Evolutionary conservation across 352 stramenopile genomes (phyloP).

Genomic region (Paralagenidium karlingii): DNA sequence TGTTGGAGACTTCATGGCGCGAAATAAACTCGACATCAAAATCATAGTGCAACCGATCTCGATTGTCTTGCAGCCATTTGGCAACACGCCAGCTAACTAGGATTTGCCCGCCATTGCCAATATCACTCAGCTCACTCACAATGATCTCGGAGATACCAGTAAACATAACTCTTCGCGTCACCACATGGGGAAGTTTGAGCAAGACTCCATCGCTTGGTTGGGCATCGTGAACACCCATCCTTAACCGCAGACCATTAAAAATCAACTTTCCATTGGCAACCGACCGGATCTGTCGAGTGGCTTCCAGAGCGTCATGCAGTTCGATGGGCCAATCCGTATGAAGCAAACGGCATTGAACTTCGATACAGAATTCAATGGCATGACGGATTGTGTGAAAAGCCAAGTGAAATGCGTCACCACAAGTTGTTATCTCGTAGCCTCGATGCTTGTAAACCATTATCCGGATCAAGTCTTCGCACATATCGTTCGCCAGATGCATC

Average conservation of each 20-base stretch:
- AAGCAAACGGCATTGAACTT: conserved; percentile 32
- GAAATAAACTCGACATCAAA: conserved; percentile 17
- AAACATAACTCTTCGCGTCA: conserved; percentile 35
- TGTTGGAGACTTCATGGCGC: conserved; percentile 14
- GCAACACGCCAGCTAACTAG: conserved; percentile 24
- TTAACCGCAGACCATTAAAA: conserved; percentile 31
- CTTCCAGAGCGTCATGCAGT: conserved; percentile 19
- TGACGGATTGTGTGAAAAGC: conserved; percentile 35
- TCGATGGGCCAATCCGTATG: conserved; percentile 22
- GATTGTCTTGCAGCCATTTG: conserved; percentile 21
- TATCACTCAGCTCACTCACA: conserved; percentile 26
- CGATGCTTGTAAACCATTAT: conserved; percentile 16
- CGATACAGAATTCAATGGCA: conserved; percentile 34
- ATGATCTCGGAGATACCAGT: conserved; percentile 36
- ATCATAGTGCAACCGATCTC: conserved; percentile 4
- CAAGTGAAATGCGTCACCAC: conserved; percentile 40
- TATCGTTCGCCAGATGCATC: conserved; percentile 32
- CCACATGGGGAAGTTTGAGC: conserved; percentile 23
- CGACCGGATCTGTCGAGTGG: too few relatives aligned
- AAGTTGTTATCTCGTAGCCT: conserved; percentile 45
- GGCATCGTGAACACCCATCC: conserved; percentile 41
- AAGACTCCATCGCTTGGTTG: conserved; percentile 23
- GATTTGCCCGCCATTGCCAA: conserved; percentile 32
- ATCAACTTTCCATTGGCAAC: too few relatives aligned
- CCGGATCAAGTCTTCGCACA: conserved; percentile 40